Evolutionary conservation across 768 basidiomycete species (phyloP), one percentile per base, ranked within the genome.

Genomic region (Lactifluus pinguis): DNA sequence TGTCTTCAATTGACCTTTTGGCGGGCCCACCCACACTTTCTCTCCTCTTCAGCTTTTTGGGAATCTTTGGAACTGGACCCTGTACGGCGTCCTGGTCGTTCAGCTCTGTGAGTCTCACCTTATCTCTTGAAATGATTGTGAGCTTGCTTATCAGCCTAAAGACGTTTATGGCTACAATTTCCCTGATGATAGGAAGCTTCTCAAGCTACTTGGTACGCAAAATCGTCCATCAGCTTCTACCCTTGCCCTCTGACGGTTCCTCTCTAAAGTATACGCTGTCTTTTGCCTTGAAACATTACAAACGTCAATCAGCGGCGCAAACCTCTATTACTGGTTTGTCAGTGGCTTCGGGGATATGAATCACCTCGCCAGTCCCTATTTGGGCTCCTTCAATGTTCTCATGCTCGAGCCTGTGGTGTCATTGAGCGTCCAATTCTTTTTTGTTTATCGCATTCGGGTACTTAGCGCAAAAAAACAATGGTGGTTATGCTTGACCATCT

Each of bases 371-470:
- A 0, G 5, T 41, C 42, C 44, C 19, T 45, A 19, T 45, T n/a
- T 9, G 8, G 9, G n/a, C 9, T 7, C 44, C 44, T 45, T 45
- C 49, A 68, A 69, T 54, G 66, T 64, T 1, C 69, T 68, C n/a
- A 39, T 71, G 3, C 62, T 72, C 42, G 70, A 67, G 6, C 21
- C 60, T 10, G 14, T 61, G 17, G 64, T 69, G 29, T 65, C 66
- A 6, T 59, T 71, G 51, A 60, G 63, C 17, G 67, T 71, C 7
- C 72, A 71, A 60, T 52, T 70, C 14, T 72, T 72, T 55, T 72
- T 69, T 64, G 69, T 68, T 51, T 70, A 69, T 47, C 65, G 70
- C 19, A 72, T 72, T 30, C 67, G 64, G 60, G 50, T 64, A 8
- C 25, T 49, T 6, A 49, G 49, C 32, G 4, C 6, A 7, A 49